Evolutionary conservation across 2,329 filamentous ascomycete genomes (phyloP).

Genomic region (Chrysosporium queenslandicum): DNA sequence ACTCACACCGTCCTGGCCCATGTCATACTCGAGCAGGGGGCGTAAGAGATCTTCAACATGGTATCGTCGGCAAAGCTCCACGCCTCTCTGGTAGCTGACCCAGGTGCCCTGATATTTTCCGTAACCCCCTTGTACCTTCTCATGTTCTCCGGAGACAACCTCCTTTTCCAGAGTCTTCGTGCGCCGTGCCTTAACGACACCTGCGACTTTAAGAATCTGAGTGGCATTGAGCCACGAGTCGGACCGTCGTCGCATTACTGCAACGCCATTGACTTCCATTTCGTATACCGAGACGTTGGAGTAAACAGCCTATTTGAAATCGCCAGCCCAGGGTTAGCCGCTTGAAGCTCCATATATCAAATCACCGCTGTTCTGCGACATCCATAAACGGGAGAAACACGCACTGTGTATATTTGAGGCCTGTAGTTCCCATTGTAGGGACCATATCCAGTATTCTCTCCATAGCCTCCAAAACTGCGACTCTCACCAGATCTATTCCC

Average conservation of each 20-base stretch:
- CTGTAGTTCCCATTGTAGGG: constrained; percentile 33
- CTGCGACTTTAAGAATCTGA: constrained; percentile 94
- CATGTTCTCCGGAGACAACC: constrained; percentile 89
- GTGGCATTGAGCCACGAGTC: constrained; percentile 98
- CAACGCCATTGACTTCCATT: constrained; percentile 89
- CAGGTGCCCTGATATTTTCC: constrained; percentile 98
- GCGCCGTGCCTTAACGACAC: constrained; percentile 92
- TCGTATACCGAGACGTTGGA: constrained; percentile 86
- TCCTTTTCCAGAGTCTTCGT: constrained; percentile 98
- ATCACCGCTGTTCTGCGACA: background rate
- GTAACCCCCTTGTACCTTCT: constrained; percentile 97
- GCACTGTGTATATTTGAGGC: constrained; percentile 42
- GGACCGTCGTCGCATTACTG: constrained; percentile 88
- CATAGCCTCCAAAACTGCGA: constrained; percentile 32
- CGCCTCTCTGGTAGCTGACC: constrained; percentile 86
- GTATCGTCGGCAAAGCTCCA: constrained; percentile 77
- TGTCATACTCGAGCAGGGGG: constrained; percentile 43
- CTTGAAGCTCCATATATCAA: background rate
- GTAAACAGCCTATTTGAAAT: constrained; percentile 12
- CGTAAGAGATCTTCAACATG: constrained; percentile 43
- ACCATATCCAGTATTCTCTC: constrained; percentile 32
- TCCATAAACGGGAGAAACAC: constrained; percentile 7
- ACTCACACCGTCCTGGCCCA: constrained; percentile 47
- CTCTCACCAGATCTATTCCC: constrained; percentile 25
- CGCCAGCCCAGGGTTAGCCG: constrained; percentile 1